These are phyloP conservation scores for Mortierella sp. DNA, from an alignment of 371 early-diverging fungal genomes.

Conservation along the genomic window DNA sequence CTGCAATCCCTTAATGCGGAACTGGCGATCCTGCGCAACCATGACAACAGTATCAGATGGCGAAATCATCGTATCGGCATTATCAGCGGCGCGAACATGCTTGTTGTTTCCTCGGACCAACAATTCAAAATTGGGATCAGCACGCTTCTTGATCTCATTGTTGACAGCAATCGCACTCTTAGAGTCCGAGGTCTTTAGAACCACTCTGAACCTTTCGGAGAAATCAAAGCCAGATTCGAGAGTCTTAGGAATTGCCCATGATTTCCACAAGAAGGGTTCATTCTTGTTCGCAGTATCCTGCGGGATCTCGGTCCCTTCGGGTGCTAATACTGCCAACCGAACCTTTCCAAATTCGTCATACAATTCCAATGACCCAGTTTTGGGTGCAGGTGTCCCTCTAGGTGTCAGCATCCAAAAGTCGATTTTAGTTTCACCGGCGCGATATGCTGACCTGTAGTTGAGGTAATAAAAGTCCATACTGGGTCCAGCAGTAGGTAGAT, in stretches of 20 bases:
- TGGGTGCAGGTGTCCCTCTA: slow-evolving; percentile 20
- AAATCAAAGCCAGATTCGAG: slow-evolving; percentile 38
- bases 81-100: slow-evolving; percentile 1
- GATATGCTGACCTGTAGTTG: slow-evolving; percentile 43
- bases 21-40: slow-evolving; percentile 44
- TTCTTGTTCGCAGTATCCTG: slow-evolving; percentile 11
- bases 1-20: slow-evolving; percentile 37
- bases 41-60: not conserved
- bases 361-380: slow-evolving; percentile 30
- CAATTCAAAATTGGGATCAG: not conserved
- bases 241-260: slow-evolving; percentile 28
- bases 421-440: slow-evolving; percentile 32
- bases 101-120: slow-evolving; percentile 22
- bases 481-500: slow-evolving; percentile 31
- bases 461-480: slow-evolving; percentile 44
- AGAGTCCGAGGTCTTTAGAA: slow-evolving; percentile 32
- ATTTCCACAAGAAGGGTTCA: slow-evolving; percentile 46
- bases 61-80: not conserved
- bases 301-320: slow-evolving; percentile 38
- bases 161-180: not conserved
- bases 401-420: slow-evolving; percentile 55
- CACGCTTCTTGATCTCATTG: slow-evolving; percentile 9
- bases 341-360: slow-evolving; percentile 45
- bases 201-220: slow-evolving; percentile 41
- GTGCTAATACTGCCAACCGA: slow-evolving; percentile 15